Evolutionary conservation across 768 basidiomycete genomes (phyloP).

Genomic region (Nevesoporus exiguus): DNA sequence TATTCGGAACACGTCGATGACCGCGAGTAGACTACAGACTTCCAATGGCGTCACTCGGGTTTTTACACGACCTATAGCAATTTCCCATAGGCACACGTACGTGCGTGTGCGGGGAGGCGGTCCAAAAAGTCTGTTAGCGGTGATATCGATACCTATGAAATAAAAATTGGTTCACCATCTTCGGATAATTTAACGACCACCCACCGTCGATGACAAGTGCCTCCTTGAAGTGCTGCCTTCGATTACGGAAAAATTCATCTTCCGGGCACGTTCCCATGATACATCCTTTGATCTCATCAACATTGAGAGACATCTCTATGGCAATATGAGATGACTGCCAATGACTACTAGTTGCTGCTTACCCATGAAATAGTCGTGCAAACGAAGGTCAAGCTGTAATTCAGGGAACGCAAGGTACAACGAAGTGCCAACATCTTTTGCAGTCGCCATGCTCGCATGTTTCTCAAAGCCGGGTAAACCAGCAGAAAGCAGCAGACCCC

Average conservation of each 20-base stretch:
- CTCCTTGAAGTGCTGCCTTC: slow-evolving; percentile 25
- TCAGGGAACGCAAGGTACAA: slow-evolving; percentile 59
- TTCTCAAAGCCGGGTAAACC: slow-evolving; percentile 62
- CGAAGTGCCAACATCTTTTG: slow-evolving; percentile 49
- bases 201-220: slow-evolving; percentile 50
- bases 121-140: slow-evolving; percentile 85
- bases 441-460: slow-evolving; percentile 11
- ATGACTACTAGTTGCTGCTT: slow-evolving; percentile 12
- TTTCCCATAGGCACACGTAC: slow-evolving; percentile 94
- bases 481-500: slow-evolving; percentile 60
- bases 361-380: slow-evolving; percentile 92
- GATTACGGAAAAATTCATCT: slow-evolving; percentile 31
- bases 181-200: slow-evolving; percentile 1
- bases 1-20: slow-evolving; percentile 54
- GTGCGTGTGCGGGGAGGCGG: slow-evolving; percentile 79
- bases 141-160: slow-evolving; percentile 69
- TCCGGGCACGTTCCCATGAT: slow-evolving; percentile 48
- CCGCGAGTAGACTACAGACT: slow-evolving; percentile 47
- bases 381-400: slow-evolving; percentile 69
- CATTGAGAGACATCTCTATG: slow-evolving; percentile 76
- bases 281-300: slow-evolving; percentile 54
- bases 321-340: slow-evolving; percentile 7
- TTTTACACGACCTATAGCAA: slow-evolving; percentile 64
- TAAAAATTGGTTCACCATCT: background rate
- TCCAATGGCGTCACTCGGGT: slow-evolving; percentile 54